Evolutionary conservation across 1,284 basidiomycete species (phyloP).

Genomic region (Moniliophthora roreri): DNA sequence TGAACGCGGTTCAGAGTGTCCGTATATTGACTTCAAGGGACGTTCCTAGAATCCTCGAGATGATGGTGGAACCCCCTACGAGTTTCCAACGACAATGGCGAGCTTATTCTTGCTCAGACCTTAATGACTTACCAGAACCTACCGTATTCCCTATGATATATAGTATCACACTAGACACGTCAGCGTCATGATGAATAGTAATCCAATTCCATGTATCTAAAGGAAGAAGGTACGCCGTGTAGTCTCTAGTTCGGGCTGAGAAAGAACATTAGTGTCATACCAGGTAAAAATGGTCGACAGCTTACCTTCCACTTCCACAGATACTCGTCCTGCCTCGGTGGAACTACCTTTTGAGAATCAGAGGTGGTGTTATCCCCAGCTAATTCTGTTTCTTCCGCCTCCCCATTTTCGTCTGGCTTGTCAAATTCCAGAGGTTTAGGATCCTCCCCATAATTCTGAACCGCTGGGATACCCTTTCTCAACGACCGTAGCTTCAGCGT

Average conservation of each 20-base stretch:
- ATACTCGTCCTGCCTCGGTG: constrained; percentile 68
- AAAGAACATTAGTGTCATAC: constrained; percentile 14
- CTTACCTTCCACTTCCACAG: constrained; percentile 82
- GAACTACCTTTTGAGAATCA: constrained; percentile 30
- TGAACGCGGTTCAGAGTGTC: background rate
- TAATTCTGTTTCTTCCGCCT: constrained; percentile 15
- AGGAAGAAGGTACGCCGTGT: constrained; percentile 81
- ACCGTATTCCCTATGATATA: too few relatives aligned
- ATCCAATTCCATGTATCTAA: constrained; percentile 27
- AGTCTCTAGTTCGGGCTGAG: constrained; percentile 75
- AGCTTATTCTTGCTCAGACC: too few relatives aligned
- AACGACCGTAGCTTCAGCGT: constrained; percentile 92
- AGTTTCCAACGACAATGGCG: too few relatives aligned
- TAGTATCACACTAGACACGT: too few relatives aligned
- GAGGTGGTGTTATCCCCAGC: constrained; percentile 12
- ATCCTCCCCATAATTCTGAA: constrained; percentile 63
- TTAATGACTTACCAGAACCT: too few relatives aligned
- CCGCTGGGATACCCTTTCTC: constrained; percentile 85
- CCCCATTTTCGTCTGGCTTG: constrained; percentile 34
- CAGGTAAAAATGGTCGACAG: constrained; percentile 9
- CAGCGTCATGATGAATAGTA: background rate
- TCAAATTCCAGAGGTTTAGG: constrained; percentile 65
- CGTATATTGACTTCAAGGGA: background rate
- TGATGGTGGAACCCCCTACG: too few relatives aligned
- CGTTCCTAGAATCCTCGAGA: background rate